These are phyloP conservation scores for Herpetomonas tarakana DNA, from an alignment of 208 protist genomes.

Conservation along the genomic window DNA sequence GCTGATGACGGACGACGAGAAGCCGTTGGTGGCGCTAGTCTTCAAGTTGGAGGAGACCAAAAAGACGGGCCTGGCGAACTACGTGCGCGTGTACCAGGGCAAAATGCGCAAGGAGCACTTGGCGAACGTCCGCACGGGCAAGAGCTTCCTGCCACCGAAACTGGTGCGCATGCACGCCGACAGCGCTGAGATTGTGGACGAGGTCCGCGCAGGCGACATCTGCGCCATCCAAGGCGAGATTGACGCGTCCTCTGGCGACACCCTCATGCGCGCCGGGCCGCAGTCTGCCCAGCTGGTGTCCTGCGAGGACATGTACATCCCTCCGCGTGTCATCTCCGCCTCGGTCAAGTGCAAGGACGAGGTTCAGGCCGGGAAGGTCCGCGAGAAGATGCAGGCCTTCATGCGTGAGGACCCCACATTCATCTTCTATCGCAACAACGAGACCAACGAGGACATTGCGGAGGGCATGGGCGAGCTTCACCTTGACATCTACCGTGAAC, in stretches of 20 bases:
- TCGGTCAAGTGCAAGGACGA: conserved; percentile 91
- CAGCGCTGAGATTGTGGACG: conserved; percentile 94
- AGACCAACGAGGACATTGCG: conserved; percentile 95
- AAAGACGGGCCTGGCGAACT: conserved; percentile 97
- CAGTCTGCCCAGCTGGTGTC: conserved; percentile 68
- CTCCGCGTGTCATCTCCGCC: conserved; percentile 97
- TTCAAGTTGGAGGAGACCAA: conserved; percentile 98
- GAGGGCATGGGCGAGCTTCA: conserved; percentile 98
- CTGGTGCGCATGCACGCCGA: conserved; percentile 98
- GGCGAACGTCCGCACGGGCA: conserved; percentile 83
- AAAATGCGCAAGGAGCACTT: conserved; percentile 91
- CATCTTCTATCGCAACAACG: conserved; percentile 89
- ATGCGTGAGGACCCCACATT: conserved; percentile 98
- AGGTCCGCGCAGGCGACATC: conserved; percentile 96
- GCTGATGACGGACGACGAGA: conserved; percentile 85
- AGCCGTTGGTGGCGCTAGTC: conserved; percentile 95
- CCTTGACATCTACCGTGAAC: conserved; percentile 96
- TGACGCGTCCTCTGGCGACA: conserved; percentile 97
- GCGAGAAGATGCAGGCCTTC: conserved; percentile 88
- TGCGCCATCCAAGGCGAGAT: conserved; percentile 98
- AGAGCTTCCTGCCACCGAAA: conserved; percentile 92
- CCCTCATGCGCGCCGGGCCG: conserved; percentile 86
- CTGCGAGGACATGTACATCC: conserved; percentile 97
- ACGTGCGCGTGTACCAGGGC: conserved; percentile 98
- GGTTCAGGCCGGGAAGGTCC: conserved; percentile 66